Conservation (phyloP, 495 filamentous ascomycete genomes). For the Podospora didyma region DNA sequence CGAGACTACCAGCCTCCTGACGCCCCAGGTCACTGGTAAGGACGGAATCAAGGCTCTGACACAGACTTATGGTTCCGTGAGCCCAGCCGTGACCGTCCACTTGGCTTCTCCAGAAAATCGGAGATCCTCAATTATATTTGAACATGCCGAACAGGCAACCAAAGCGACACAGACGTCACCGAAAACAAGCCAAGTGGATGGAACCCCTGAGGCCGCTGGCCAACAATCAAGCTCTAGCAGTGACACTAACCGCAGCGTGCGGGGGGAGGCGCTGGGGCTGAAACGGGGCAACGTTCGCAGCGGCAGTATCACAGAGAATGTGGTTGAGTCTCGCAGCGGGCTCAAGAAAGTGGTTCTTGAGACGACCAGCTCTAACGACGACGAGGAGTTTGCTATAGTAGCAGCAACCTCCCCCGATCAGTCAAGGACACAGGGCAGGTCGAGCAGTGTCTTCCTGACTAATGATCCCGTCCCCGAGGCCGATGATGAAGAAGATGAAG, state of each 20-base stretch:
- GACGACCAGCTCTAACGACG: constrained; percentile 51
- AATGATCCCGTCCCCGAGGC: background rate
- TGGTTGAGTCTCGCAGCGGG: constrained; percentile 75
- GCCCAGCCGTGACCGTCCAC: constrained; percentile 28
- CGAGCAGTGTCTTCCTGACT: background rate
- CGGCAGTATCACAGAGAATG: constrained; percentile 85
- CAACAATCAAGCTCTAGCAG: constrained; percentile 15
- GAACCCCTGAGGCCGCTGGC: background rate
- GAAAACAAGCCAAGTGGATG: constrained; percentile 6
- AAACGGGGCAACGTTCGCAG: constrained; percentile 63
- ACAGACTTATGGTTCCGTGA: constrained; percentile 61
- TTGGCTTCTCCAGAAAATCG: constrained; percentile 21
- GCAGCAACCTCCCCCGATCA: constrained; percentile 12
- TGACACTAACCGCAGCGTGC: constrained; percentile 16
- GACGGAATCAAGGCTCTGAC: constrained; percentile 67
- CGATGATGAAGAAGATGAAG: constrained; percentile 17
- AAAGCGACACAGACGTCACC: constrained; percentile 24
- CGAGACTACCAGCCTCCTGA: constrained; percentile 38
- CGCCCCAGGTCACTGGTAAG: constrained; percentile 43
- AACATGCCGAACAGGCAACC: constrained; percentile 14
- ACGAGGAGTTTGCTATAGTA: constrained; percentile 21
- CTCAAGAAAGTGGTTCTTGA: constrained; percentile 85
- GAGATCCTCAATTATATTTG: constrained; percentile 14
- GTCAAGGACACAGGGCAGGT: constrained; percentile 4
- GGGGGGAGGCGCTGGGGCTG: constrained; percentile 17